Evolutionary conservation across 805 yeast genomes (phyloP).

Genomic region (Lachancea dasiensis): DNA sequence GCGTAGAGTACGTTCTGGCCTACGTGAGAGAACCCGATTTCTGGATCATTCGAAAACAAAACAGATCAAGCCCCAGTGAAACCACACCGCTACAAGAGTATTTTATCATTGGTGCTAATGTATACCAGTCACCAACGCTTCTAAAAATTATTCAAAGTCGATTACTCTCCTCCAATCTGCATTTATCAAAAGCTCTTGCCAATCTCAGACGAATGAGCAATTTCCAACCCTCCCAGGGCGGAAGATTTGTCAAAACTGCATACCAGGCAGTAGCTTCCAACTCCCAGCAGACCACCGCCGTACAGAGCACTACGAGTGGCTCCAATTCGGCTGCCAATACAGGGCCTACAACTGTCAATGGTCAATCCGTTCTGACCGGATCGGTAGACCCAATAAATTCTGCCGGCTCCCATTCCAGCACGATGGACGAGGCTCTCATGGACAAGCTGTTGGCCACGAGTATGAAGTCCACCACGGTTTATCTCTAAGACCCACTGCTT

Average conservation of each 20-base stretch:
- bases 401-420: slow-evolving; percentile 8
- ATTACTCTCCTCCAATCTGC: slow-evolving; percentile 44
- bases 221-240: slow-evolving; percentile 58
- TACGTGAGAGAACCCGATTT: slow-evolving; percentile 81
- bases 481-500: slow-evolving; percentile 15
- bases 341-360: slow-evolving; percentile 6
- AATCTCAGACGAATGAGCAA: slow-evolving; percentile 43
- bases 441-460: slow-evolving; percentile 29
- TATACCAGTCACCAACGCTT: slow-evolving; percentile 82
- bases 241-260: slow-evolving; percentile 11
- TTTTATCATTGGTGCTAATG: slow-evolving; percentile 85
- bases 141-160: slow-evolving; percentile 70
- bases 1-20: slow-evolving; percentile 76
- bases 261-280: slow-evolving; percentile 4
- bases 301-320: slow-evolving; percentile 1
- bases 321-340: slow-evolving; percentile 7
- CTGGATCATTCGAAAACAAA: slow-evolving; percentile 86
- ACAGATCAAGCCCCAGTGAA: slow-evolving; percentile 43
- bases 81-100: slow-evolving; percentile 59
- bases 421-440: slow-evolving; percentile 27
- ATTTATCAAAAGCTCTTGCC: slow-evolving; percentile 42
- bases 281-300: slow-evolving; percentile 1
- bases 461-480: slow-evolving; percentile 30
- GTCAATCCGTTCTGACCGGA: slow-evolving; percentile 6
- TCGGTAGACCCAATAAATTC: slow-evolving; percentile 1